These are phyloP conservation scores for Cladobotryum protrusum DNA, from an alignment of 2,329 filamentous ascomycete genomes.

Conservation along the genomic window DNA sequence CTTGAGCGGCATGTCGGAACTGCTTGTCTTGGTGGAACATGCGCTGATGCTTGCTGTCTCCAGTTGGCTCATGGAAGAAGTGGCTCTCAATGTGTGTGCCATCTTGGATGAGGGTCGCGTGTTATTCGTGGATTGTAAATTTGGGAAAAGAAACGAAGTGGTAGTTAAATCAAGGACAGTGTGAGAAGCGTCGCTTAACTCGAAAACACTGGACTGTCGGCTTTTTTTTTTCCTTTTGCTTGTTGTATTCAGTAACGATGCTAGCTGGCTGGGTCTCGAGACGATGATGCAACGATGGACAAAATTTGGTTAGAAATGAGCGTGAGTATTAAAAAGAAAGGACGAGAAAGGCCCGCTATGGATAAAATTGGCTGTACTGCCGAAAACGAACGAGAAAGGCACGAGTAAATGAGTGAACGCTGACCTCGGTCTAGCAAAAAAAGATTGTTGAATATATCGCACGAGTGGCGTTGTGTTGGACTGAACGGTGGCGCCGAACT, in stretches of 20 bases:
- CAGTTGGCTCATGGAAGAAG: conserved; percentile 5
- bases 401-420: not conserved
- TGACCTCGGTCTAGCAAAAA: not conserved
- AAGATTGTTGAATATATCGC: not conserved
- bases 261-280: no score
- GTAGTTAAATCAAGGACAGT: not conserved
- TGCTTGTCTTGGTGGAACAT: conserved; percentile 5
- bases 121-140: not conserved
- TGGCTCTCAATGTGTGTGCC: conserved; percentile 4
- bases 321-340: not conserved
- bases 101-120: not conserved
- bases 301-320: not conserved
- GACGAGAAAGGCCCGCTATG: not conserved
- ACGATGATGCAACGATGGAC: no score
- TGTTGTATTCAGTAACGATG: no score
- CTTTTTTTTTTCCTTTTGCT: no score
- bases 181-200: not conserved
- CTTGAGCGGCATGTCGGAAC: conserved; percentile 28
- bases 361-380: not conserved
- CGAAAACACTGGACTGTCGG: no score
- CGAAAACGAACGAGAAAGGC: not conserved
- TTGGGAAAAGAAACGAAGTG: not conserved
- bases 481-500: not conserved
- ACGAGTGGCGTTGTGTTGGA: not conserved
- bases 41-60: conserved; percentile 10